Evolutionary conservation across 164 flowering plant species (phyloP), one percentile per base, ranked within the genome.

Genomic region (Berberis thunbergii): DNA sequence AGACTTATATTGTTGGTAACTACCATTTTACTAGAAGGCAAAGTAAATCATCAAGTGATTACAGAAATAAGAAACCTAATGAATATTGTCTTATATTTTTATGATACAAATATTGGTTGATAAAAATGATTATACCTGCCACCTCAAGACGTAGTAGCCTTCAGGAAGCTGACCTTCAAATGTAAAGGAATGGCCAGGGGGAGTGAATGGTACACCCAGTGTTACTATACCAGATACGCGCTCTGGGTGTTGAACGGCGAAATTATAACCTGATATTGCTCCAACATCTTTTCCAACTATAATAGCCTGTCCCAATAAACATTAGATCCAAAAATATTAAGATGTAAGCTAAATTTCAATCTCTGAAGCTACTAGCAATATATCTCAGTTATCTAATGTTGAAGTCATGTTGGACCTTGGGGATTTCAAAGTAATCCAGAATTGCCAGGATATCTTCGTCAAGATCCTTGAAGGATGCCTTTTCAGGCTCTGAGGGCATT

Each of bases 261-360:
- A 63, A 12, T 44, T 10, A 54, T 58, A 71, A 4, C 66, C 78
- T 0, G 81, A 67, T 0, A 49, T 0, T 38, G 80, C 80, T 63
- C 88, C 94, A 65, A 84, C 81, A 54, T 87, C 94, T 69, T 83
- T 83, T 26, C 78, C 83, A 38, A 83, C 68, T 1, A 87, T 56
- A 67, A 79, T 78, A 38, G 66, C 85, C 89, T 87, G 72, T n/a
- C 43, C 1, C 42, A 54, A 10, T 26, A 38, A 56, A 7, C 54
- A 52, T 52, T 4, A 4, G 2, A 48, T 7, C 7, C 50, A 48
- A 48, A 48, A 48, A 1, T 48, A 26, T 26, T 26, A 26, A 26
- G 26, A 26, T 26, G 26, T 26, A 26, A 26, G 26, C 26, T 26
- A 26, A 26, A 26, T 26, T 26, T 26, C 26, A 26, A 26, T 26